Conservation (phyloP, 768 basidiomycete genomes). For the Pilatotrama ljubarskyi region DNA sequence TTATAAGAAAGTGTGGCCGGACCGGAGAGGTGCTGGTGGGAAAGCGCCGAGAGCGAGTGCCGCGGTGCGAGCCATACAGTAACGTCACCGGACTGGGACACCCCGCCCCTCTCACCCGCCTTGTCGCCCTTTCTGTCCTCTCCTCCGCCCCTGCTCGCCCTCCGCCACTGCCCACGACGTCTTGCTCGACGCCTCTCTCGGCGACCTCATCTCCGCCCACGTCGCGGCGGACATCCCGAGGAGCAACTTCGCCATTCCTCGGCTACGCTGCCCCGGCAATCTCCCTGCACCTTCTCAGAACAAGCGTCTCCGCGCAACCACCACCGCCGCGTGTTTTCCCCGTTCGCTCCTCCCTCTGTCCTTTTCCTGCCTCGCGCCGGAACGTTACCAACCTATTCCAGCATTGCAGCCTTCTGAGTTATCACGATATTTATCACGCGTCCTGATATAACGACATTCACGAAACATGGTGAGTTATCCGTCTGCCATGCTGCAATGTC, state of each 20-base stretch:
- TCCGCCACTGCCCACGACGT: conserved; percentile 2
- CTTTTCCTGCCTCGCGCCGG: neutral
- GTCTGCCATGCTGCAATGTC: conserved; percentile 5
- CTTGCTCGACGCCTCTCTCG: conserved; percentile 2
- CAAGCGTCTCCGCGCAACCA: conserved; percentile 9
- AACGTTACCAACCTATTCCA: neutral
- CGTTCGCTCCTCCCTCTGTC: neutral
- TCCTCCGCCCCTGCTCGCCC: neutral
- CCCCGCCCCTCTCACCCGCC: conserved; percentile 3
- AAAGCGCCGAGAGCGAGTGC: neutral
- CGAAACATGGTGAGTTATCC: conserved; percentile 23
- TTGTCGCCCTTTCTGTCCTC: conserved; percentile 4
- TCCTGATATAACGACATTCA: conserved; percentile 9
- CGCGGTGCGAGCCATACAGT: neutral
- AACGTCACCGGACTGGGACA: conserved; percentile 1
- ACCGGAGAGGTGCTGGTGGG: conserved; percentile 2
- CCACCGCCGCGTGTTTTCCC: conserved; percentile 13
- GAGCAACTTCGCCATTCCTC: conserved; percentile 9
- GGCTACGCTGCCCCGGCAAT: conserved; percentile 16
- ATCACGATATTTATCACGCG: conserved; percentile 18
- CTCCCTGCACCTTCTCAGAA: conserved; percentile 7
- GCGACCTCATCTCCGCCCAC: conserved; percentile 3
- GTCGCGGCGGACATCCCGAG: neutral
- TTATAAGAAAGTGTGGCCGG: neutral
- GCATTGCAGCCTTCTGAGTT: neutral